Conservation (phyloP, 495 filamentous ascomycete species). For the Penicillium fimorum region DNA sequence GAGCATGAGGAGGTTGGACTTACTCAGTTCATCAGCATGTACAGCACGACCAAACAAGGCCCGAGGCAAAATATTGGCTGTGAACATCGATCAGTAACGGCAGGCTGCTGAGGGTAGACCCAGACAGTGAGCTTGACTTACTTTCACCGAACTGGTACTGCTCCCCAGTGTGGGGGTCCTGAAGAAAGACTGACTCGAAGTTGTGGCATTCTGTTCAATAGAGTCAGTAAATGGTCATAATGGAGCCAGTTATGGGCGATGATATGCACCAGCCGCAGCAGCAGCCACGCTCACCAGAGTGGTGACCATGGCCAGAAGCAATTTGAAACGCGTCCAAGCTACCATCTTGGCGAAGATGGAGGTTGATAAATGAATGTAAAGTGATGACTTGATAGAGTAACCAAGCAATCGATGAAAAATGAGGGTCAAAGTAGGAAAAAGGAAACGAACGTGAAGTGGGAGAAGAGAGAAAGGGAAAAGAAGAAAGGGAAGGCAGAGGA, state of each 20-base stretch:
- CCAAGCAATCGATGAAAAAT: conserved; percentile 2
- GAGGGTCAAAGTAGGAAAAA: neutral
- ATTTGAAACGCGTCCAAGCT: conserved; percentile 1
- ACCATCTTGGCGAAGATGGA: neutral
- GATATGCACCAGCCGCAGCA: neutral
- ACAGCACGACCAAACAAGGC: conserved; percentile 7
- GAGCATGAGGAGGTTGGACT: neutral
- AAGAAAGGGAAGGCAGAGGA: neutral
- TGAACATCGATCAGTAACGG: neutral
- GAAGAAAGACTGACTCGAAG: conserved; percentile 4
- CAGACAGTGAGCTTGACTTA: neutral
- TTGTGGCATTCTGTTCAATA: conserved; percentile 1
- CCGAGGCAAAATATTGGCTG: neutral
- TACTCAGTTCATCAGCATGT: neutral
- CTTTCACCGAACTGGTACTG: neutral
- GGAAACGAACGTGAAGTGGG: neutral
- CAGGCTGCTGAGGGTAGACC: neutral
- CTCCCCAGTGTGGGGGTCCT: conserved; percentile 18
- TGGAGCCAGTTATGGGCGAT: neutral
- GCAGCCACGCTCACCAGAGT: conserved; percentile 1
- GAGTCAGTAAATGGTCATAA: neutral
- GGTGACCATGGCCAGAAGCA: conserved; percentile 5
- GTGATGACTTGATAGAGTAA: conserved; percentile 2
- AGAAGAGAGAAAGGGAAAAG: neutral
- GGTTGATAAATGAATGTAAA: conserved; percentile 2